phyloP scores from a whole-genome alignment of 805 yeast genomes.

The Starmerella ratchasimensis region DNA sequence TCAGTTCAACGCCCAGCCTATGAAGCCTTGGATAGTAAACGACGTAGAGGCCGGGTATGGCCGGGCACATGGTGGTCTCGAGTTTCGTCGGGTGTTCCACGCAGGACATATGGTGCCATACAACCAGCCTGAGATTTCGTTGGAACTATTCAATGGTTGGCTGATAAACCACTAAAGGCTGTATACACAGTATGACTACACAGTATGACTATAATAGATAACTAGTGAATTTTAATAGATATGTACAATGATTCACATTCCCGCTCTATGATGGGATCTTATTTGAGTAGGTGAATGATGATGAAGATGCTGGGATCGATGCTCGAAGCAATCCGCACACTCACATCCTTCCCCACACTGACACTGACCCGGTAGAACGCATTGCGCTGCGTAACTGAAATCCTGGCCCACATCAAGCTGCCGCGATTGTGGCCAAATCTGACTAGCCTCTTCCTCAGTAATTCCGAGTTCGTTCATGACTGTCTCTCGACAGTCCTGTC shows the following conservation, averaged over 20 bases:
- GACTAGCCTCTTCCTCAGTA: conserved; percentile 19
- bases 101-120: conserved; percentile 95
- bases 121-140: conserved; percentile 69
- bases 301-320: conserved; percentile 1
- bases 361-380: conserved; percentile 29
- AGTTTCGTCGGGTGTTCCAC: conserved; percentile 67
- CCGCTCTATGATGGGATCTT: background rate
- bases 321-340: conserved; percentile 27
- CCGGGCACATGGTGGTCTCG: conserved; percentile 54
- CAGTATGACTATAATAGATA: background rate
- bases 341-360: conserved; percentile 28
- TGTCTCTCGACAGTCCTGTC: conserved; percentile 8
- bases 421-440: conserved; percentile 18
- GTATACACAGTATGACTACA: background rate
- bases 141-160: conserved; percentile 81
- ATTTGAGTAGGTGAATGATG: no score
- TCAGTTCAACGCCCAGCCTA: conserved; percentile 34
- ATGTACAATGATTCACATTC: background rate
- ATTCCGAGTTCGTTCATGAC: conserved; percentile 18
- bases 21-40: conserved; percentile 27
- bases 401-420: conserved; percentile 13
- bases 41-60: conserved; percentile 47
- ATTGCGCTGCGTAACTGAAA: conserved; percentile 25
- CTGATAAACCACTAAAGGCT: no score
- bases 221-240: background rate